Evolutionary conservation across 495 filamentous ascomycete genomes (phyloP).

Genomic region (Xylaria longipes): DNA sequence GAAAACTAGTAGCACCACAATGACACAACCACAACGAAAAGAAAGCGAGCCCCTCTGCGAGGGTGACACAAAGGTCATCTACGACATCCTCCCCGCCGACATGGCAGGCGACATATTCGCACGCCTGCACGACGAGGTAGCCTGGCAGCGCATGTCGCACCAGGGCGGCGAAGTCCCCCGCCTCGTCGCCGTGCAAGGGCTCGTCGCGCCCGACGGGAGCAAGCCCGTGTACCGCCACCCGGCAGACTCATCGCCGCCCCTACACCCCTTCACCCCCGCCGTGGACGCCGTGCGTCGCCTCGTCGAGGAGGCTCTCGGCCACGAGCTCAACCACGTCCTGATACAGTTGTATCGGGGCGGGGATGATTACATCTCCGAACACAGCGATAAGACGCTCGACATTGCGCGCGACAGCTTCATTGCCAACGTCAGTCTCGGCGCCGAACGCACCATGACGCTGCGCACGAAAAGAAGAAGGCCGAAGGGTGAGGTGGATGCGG

Average conservation of each 20-base stretch:
- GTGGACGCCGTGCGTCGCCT: conserved; percentile 70
- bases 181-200: conserved; percentile 90
- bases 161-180: conserved; percentile 90
- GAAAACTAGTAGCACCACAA: neutral
- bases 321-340: conserved; percentile 88
- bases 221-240: conserved; percentile 95
- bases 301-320: conserved; percentile 73
- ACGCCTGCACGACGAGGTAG: conserved; percentile 74
- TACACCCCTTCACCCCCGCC: conserved; percentile 74
- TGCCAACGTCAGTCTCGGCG: conserved; percentile 91
- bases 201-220: conserved; percentile 70
- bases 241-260: conserved; percentile 83
- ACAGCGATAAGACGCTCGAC: conserved; percentile 96
- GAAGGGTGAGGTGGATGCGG: too few species aligned
- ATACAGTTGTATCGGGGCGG: conserved; percentile 93
- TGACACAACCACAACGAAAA: neutral
- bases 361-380: conserved; percentile 94
- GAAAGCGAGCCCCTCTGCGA: conserved; percentile 59
- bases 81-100: conserved; percentile 64
- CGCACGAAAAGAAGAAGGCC: conserved; percentile 73
- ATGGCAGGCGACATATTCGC: conserved; percentile 68
- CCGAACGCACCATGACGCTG: conserved; percentile 88
- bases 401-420: conserved; percentile 82
- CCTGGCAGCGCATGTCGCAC: conserved; percentile 93
- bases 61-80: conserved; percentile 80